A percentile compares a stretch with the other conserved stretches of the same genome.
These are phyloP conservation scores for Calonectria naviculata DNA, from an alignment of 2,329 filamentous ascomycete genomes.

Conservation along the genomic window DNA sequence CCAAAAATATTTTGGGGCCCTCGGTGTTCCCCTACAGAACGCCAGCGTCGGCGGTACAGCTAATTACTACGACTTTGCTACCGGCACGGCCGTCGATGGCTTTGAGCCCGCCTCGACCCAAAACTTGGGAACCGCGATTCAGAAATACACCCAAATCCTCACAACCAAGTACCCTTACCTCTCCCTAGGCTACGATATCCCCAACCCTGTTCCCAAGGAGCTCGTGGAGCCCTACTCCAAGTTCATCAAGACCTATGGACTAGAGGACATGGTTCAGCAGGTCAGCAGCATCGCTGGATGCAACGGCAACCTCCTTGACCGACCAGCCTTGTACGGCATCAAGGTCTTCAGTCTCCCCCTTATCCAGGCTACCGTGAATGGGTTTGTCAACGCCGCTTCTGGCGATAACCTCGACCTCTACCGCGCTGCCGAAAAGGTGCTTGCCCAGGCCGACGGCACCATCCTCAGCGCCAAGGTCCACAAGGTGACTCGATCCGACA, in stretches of 20 bases:
- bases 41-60: neutral
- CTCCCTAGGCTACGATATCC: neutral
- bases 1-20: neutral
- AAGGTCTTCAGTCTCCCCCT: neutral
- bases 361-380: neutral
- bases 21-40: neutral
- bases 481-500: neutral
- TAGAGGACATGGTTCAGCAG: neutral
- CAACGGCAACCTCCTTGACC: neutral
- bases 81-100: neutral
- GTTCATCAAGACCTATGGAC: neutral
- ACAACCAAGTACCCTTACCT: constrained; percentile 6
- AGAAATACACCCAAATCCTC: neutral
- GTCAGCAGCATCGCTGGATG: neutral
- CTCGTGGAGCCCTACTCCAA: constrained; percentile 4
- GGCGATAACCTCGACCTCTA: constrained; percentile 13
- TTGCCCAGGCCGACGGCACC: neutral
- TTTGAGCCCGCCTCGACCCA: neutral
- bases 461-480: neutral
- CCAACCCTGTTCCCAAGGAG: constrained; percentile 5
- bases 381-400: constrained; percentile 4
- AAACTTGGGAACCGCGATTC: neutral
- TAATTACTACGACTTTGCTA: neutral
- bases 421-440: neutral
- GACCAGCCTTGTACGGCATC: constrained; percentile 8